A percentile compares a stretch with the other conserved stretches of the same genome.
phyloP scores from a whole-genome alignment of 1,139 yeast genomes.

The Kodamaea derodonti region DNA sequence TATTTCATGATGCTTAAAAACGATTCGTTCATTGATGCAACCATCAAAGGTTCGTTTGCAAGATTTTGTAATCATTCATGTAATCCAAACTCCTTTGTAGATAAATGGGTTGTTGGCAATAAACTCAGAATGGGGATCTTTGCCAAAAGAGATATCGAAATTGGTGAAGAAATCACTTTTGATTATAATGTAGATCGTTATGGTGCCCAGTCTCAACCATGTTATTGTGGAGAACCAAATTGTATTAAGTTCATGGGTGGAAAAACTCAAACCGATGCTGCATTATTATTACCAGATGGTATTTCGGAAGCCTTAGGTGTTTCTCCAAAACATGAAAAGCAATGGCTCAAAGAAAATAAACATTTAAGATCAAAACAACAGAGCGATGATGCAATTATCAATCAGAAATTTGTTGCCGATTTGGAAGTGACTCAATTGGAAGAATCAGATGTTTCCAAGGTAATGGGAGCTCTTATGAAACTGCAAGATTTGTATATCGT shows the following conservation, averaged over 20 bases:
- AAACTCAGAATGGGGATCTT: constrained; percentile 92
- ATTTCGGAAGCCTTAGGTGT: constrained; percentile 86
- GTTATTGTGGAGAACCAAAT: constrained; percentile 90
- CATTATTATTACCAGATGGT: constrained; percentile 75
- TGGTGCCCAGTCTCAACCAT: constrained; percentile 91
- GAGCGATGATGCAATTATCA: constrained; percentile 56
- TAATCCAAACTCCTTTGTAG: constrained; percentile 89
- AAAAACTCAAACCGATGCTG: constrained; percentile 91
- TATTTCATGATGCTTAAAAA: constrained; percentile 96
- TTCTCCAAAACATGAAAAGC: constrained; percentile 53
- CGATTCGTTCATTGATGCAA: constrained; percentile 93
- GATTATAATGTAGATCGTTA: constrained; percentile 95
- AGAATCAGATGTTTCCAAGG: constrained; percentile 65
- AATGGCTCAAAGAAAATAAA: constrained; percentile 62
- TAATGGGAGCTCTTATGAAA: constrained; percentile 80
- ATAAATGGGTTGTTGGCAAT: constrained; percentile 95
- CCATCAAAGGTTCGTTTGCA: constrained; percentile 80
- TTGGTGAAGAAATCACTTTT: constrained; percentile 90
- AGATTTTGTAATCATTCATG: constrained; percentile 95
- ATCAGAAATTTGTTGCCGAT: constrained; percentile 60
- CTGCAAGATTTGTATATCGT: constrained; percentile 68
- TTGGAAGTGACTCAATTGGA: constrained; percentile 52
- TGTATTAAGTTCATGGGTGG: constrained; percentile 96
- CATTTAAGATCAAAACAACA: constrained; percentile 44
- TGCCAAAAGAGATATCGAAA: constrained; percentile 66